Conservation (phyloP, 1,284 basidiomycete genomes). For the Melampsora americana region DNA sequence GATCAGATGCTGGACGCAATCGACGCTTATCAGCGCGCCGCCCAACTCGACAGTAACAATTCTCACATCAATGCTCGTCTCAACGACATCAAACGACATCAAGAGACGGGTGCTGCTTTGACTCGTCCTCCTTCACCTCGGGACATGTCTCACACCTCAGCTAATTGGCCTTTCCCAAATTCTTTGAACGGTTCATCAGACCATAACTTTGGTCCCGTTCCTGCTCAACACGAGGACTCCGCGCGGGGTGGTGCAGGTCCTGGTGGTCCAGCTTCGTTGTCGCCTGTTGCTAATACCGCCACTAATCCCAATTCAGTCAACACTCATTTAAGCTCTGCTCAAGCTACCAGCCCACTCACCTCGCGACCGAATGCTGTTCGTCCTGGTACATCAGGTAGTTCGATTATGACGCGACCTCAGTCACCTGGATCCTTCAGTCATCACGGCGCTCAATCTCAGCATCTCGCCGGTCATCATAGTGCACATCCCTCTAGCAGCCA, state of each 20-base stretch:
- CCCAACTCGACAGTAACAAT: slow-evolving; percentile 81
- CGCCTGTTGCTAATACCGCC: too few relatives aligned
- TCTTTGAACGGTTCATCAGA: slow-evolving; percentile 24
- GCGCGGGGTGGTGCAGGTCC: background rate
- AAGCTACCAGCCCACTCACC: background rate
- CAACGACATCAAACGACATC: slow-evolving; percentile 48
- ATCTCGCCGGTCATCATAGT: slow-evolving; percentile 11
- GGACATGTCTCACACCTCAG: slow-evolving; percentile 47
- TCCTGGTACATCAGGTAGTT: slow-evolving; percentile 32
- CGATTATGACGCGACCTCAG: slow-evolving; percentile 23
- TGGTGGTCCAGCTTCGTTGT: too few relatives aligned
- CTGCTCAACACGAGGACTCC: slow-evolving; percentile 16
- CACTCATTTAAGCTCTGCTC: slow-evolving; percentile 4
- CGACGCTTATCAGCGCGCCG: slow-evolving; percentile 89
- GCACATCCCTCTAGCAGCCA: background rate
- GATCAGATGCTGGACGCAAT: slow-evolving; percentile 98
- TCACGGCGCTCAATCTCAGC: slow-evolving; percentile 10
- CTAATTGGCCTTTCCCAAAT: slow-evolving; percentile 41
- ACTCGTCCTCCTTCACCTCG: slow-evolving; percentile 48
- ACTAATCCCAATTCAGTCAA: background rate
- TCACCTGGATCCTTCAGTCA: slow-evolving; percentile 36
- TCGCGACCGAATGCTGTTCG: slow-evolving; percentile 5
- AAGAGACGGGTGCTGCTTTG: slow-evolving; percentile 47
- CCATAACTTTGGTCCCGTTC: slow-evolving; percentile 15
- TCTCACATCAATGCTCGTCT: slow-evolving; percentile 73